Conservation (phyloP, 176 grass and related monocot genomes). For the Triticum dicoccoides region DNA sequence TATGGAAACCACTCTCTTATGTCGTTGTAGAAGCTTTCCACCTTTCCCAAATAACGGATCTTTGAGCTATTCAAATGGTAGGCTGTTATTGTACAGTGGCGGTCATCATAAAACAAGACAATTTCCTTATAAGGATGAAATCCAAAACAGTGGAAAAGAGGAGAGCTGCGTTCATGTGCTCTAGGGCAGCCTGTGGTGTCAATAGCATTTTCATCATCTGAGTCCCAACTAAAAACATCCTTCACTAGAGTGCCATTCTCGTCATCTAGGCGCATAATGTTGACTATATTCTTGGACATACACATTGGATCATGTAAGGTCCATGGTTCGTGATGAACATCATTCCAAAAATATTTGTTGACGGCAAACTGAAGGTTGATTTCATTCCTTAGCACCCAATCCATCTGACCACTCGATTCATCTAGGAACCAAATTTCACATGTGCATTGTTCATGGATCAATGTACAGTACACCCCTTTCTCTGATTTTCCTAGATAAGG, state of each 20-base stretch:
- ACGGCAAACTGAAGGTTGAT: neutral
- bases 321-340: neutral
- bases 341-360: neutral
- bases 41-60: neutral
- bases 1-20: slow-evolving; percentile 23
- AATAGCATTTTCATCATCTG: neutral
- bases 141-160: neutral
- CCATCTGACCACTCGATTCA: too few species aligned
- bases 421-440: too few species aligned
- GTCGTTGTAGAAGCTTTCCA: too few species aligned
- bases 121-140: neutral
- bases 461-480: too few species aligned
- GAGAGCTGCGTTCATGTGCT: neutral
- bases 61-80: too few species aligned
- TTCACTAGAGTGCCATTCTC: neutral
- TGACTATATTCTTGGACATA: neutral
- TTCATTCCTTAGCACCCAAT: neutral
- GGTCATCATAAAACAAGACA: neutral
- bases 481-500: too few species aligned
- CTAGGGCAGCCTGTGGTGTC: neutral
- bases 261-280: neutral
- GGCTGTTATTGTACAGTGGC: neutral
- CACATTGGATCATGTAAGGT: too few species aligned
- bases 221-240: neutral
- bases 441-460: too few species aligned